Base-by-base conservation (phyloP, 2,329 filamentous ascomycete species). In the Diaporthe sp. region DNA sequence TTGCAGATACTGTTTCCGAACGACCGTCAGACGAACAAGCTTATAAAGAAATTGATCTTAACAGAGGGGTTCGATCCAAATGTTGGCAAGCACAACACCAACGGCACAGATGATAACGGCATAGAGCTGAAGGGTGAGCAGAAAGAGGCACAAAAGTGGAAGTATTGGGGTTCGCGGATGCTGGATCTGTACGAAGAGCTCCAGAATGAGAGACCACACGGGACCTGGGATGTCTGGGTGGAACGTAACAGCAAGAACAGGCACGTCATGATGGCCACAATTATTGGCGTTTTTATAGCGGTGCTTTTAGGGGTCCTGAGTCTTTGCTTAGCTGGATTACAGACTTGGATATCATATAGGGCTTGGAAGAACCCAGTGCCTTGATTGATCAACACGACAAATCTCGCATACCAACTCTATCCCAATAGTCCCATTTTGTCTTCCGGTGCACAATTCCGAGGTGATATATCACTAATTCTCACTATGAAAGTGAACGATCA, bases 131-230 rank as follows among this genome's bases (percentile, higher is more conserved):
- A n/a, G 19, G 61, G 61, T 4, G 61, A 67, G 15, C 42, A 51
- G 4, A 67, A 51, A 34, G 42, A 49, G 15, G 61, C 61, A 17
- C 44, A 51, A 17, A 67, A 49, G 28, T 67, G 44, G 61, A 22
- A 34, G 13, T 51, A 67, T 17, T 67, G 61, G 61, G 61, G 42
- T 0, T 67, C 61, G 9, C 28, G 44, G 9, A 31, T 67, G 17
- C 28, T 67, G 28, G 61, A 37, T 17, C 10, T 67, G 28, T 67
- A 67, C 61, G 61, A 67, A 51, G 61, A 67, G 44, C 44, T 67
- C 22, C 9, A 67, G 12, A 67, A 67, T 17, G 44, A 67, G 44
- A 51, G 61, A 25, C 44, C 61, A n/a, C 44, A 67, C 5, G 28
- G 61, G 6, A 46, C 6, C 3, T 67, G 44, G 61, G 61, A 67